Percentiles rank a stretch among this genome's conserved stretches.
These are phyloP conservation scores for Onygenales sp. DNA, from an alignment of 2,329 filamentous ascomycete genomes.

Conservation along the genomic window DNA sequence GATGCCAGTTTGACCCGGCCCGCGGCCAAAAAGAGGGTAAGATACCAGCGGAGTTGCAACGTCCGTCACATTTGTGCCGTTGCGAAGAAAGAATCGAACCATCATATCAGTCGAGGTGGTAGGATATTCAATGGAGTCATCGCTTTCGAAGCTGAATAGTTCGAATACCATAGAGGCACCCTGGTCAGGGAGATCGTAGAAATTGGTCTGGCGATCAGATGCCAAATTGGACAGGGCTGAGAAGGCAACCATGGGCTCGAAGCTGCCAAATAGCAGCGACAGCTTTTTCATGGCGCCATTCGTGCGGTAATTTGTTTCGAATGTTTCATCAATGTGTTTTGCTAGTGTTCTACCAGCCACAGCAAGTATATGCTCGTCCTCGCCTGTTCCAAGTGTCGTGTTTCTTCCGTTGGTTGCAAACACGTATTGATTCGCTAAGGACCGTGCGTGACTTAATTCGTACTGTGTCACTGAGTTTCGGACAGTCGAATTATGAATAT, in stretches of 20 bases:
- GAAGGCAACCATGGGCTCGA: conserved; percentile 42
- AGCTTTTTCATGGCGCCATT: conserved; percentile 33
- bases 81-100: conserved; percentile 49
- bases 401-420: conserved; percentile 40
- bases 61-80: conserved; percentile 38
- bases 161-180: conserved; percentile 45
- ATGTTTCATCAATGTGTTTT: conserved; percentile 27
- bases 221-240: conserved; percentile 38
- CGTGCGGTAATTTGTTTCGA: conserved; percentile 29
- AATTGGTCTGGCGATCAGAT: conserved; percentile 28
- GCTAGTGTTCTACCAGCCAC: conserved; percentile 37
- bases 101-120: conserved; percentile 35
- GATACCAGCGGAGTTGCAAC: conserved; percentile 23
- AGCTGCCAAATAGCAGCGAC: conserved; percentile 41
- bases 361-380: conserved; percentile 22
- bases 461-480: conserved; percentile 19
- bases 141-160: conserved; percentile 36
- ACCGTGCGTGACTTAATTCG: conserved; percentile 29
- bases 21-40: conserved; percentile 44
- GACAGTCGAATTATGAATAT: conserved; percentile 41
- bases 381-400: conserved; percentile 16
- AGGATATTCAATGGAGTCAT: conserved; percentile 28
- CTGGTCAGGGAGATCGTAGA: conserved; percentile 40
- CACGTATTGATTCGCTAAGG: conserved; percentile 40
- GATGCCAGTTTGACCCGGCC: conserved; percentile 38